Percentiles rank a stretch among this genome's conserved stretches.
phyloP scores from a whole-genome alignment of 176 grass and related monocot genomes.

The Luzula sylvatica region DNA sequence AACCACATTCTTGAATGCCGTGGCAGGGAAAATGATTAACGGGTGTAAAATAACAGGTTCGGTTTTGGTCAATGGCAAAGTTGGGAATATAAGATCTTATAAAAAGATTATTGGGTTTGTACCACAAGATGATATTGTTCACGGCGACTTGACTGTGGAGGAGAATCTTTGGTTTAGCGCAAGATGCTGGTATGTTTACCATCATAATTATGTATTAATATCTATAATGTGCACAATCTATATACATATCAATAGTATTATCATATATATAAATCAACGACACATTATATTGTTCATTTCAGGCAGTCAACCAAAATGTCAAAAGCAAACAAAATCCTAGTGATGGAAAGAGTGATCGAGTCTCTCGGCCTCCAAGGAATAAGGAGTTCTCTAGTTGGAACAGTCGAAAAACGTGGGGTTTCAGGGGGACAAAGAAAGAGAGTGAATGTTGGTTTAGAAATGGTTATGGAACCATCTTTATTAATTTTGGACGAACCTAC shows the following conservation, averaged over 20 bases:
- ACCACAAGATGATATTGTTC: constrained; percentile 86
- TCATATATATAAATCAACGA: too few relatives aligned
- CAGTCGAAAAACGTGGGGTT: constrained; percentile 74
- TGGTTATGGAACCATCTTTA: constrained; percentile 86
- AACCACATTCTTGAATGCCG: constrained; percentile 89
- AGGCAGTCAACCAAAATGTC: constrained; percentile 46
- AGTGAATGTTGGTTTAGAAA: constrained; percentile 76
- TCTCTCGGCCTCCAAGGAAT: constrained; percentile 67
- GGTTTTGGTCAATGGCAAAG: constrained; percentile 61
- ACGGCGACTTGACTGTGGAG: constrained; percentile 76
- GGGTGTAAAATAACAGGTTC: constrained; percentile 60
- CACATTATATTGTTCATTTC: constrained; percentile 6
- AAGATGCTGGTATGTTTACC: constrained; percentile 52
- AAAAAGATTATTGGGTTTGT: constrained; percentile 95
- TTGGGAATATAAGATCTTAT: constrained; percentile 57
- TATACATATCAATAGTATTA: too few relatives aligned
- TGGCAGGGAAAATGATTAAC: constrained; percentile 53
- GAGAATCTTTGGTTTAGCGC: constrained; percentile 87
- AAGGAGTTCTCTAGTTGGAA: constrained; percentile 71
- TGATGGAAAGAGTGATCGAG: constrained; percentile 65
- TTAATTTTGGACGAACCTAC: constrained; percentile 87
- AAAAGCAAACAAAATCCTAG: constrained; percentile 40
- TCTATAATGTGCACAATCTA: too few relatives aligned
- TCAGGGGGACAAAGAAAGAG: constrained; percentile 82
- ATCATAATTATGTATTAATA: too few relatives aligned